Base-by-base conservation (phyloP, 1,284 basidiomycete species). In the Coniferiporia sulphurascens region DNA sequence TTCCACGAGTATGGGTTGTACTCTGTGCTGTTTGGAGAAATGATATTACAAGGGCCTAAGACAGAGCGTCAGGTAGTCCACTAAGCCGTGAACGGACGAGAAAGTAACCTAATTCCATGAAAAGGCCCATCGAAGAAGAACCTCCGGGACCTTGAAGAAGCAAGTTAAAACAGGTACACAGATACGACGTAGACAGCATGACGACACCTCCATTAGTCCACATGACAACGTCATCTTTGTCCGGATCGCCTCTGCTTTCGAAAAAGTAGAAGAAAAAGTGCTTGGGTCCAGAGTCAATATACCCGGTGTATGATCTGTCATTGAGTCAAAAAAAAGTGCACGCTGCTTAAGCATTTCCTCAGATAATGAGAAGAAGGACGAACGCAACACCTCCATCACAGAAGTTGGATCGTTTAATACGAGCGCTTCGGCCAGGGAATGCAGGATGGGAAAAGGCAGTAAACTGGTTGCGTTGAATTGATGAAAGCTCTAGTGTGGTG, bases 211-310 rank as follows among this genome's bases (percentile, higher is more conserved):
- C 73, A 59, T 74, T 73, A 45, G 73, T 74, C 72, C 72, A 75
- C 55, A 73, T 10, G 15, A 74, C 63, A 0, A 78, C 70, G 52
- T 75, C 74, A 48, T 77, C 74, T 41, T 66, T 70, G 32, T 69
- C 66, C 1, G 71, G 70, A 17, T 67, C 60, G 12, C 67, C 70
- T 50, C 82, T 70, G 32, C 76, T 78, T 65, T 84, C 81, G 68
- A 84, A 84, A 70, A 93, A 93, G 76, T 90, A 91, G 77, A 91
- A 93, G 75, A 92, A 93, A 35, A 93, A 70, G 64, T 88, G 86
- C 49, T 85, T 79, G 6, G 87, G 85, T 63, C 84, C 78, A 50
- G 83, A 80, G 58, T 89, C 87, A 55, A 89, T 86, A 68, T 87
- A 86, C 17, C 83, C 82, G 1, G 78, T 76, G 64, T 76, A 77